phyloP scores from a whole-genome alignment of 495 filamentous ascomycete genomes.

The Acidomyces sp. region DNA sequence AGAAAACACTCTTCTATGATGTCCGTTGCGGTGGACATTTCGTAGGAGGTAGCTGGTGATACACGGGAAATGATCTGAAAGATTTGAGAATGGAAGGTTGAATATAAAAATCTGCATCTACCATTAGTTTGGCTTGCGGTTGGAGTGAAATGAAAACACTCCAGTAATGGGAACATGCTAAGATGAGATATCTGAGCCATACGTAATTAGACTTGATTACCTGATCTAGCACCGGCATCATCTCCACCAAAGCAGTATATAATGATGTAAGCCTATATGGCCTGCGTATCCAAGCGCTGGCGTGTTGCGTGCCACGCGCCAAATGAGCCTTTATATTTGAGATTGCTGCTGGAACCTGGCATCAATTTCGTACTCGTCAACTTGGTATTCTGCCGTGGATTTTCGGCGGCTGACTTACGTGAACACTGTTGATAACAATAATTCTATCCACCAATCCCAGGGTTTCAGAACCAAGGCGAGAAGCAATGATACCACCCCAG shows the following conservation, averaged over 20 bases:
- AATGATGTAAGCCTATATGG: constrained; percentile 15
- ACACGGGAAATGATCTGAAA: too few species aligned
- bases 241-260: constrained; percentile 22
- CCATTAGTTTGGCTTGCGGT: too few species aligned
- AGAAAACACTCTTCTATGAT: background rate
- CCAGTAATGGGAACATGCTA: constrained; percentile 10
- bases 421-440: constrained; percentile 37
- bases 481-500: constrained; percentile 42
- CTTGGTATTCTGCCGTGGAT: too few species aligned
- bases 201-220: constrained; percentile 24
- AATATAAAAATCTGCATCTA: constrained; percentile 10
- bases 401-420: constrained; percentile 32
- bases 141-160: too few species aligned
- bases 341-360: too few species aligned
- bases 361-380: too few species aligned
- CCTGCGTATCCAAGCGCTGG: background rate
- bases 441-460: constrained; percentile 40
- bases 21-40: constrained; percentile 1
- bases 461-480: constrained; percentile 42
- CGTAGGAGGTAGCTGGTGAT: constrained; percentile 6
- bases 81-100: constrained; percentile 9
- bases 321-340: too few species aligned
- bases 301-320: too few species aligned
- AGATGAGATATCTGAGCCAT: background rate
- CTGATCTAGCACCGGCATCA: constrained; percentile 4